A percentile compares a stretch with the other conserved stretches of the same genome.
Evolutionary conservation across 2,329 filamentous ascomycete species (phyloP).

Genomic region (Zymoseptoria pseudotritici): DNA sequence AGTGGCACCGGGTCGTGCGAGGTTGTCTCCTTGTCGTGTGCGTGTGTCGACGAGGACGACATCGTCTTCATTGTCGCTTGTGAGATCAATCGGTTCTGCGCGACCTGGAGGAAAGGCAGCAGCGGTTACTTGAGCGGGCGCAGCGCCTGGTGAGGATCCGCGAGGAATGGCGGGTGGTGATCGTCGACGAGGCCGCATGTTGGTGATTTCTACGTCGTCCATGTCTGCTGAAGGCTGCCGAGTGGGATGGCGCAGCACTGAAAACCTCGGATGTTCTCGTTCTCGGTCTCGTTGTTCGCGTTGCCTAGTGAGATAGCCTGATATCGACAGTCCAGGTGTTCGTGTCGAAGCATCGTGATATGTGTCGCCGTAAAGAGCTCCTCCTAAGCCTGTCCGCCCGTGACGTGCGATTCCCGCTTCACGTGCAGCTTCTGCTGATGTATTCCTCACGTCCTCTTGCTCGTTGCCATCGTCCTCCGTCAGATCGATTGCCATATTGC

Average conservation of each 20-base stretch:
- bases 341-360: not conserved
- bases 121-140: slow-evolving; percentile 12
- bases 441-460: slow-evolving; percentile 2
- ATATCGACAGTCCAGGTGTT: slow-evolving; percentile 6
- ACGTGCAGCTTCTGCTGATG: not conserved
- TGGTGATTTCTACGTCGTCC: slow-evolving; percentile 46
- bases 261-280: slow-evolving; percentile 12
- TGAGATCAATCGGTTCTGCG: slow-evolving; percentile 27
- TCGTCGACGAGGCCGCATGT: slow-evolving; percentile 12
- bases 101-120: slow-evolving; percentile 18
- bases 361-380: slow-evolving; percentile 3
- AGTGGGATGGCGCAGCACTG: slow-evolving; percentile 10
- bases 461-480: slow-evolving; percentile 24
- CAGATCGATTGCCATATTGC: slow-evolving; percentile 30
- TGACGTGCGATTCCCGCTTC: slow-evolving; percentile 2
- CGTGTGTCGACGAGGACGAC: slow-evolving; percentile 22
- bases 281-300: slow-evolving; percentile 4
- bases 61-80: slow-evolving; percentile 26
- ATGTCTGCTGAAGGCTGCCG: slow-evolving; percentile 5
- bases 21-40: slow-evolving; percentile 17
- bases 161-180: slow-evolving; percentile 8
- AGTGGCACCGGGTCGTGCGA: slow-evolving; percentile 16
- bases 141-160: not conserved
- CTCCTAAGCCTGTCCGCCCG: slow-evolving; percentile 1
- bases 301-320: slow-evolving; percentile 6